Percentiles rank a stretch among this genome's conserved stretches.
phyloP scores from a whole-genome alignment of 2,329 filamentous ascomycete genomes.

The Aspergillus floridensis region DNA sequence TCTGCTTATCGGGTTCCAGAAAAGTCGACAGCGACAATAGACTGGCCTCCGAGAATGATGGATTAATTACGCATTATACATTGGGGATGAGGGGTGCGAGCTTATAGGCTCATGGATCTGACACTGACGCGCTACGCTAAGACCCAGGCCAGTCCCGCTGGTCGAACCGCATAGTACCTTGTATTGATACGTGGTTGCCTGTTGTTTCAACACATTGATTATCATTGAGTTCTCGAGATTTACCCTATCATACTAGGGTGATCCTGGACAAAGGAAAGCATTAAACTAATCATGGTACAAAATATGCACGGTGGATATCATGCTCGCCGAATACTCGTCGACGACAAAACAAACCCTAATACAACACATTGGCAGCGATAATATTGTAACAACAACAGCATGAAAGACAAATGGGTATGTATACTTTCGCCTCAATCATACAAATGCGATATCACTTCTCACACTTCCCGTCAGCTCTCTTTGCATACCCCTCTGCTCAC shows the following conservation, averaged over 20 bases:
- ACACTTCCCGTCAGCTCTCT: slow-evolving; percentile 25
- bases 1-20: not conserved
- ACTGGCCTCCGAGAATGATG: not conserved
- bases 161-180: not conserved
- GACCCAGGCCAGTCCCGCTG: not conserved
- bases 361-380: not conserved
- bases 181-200: not conserved
- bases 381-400: not conserved
- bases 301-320: slow-evolving; percentile 5
- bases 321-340: slow-evolving; percentile 3
- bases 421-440: slow-evolving; percentile 14
- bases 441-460: slow-evolving; percentile 31
- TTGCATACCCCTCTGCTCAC: slow-evolving; percentile 16
- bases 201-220: not conserved
- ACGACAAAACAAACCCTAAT: slow-evolving; percentile 4
- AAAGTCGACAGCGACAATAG: not conserved
- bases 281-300: not conserved
- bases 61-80: too few species aligned
- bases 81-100: not conserved
- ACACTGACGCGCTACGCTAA: not conserved
- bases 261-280: not conserved
- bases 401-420: not conserved
- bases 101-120: not conserved
- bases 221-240: not conserved
- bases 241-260: not conserved